A percentile compares a stretch with the other conserved stretches of the same genome.
These are phyloP conservation scores for Thalassiosira exigua DNA, from an alignment of 352 stramenopile species.

Conservation along the genomic window DNA sequence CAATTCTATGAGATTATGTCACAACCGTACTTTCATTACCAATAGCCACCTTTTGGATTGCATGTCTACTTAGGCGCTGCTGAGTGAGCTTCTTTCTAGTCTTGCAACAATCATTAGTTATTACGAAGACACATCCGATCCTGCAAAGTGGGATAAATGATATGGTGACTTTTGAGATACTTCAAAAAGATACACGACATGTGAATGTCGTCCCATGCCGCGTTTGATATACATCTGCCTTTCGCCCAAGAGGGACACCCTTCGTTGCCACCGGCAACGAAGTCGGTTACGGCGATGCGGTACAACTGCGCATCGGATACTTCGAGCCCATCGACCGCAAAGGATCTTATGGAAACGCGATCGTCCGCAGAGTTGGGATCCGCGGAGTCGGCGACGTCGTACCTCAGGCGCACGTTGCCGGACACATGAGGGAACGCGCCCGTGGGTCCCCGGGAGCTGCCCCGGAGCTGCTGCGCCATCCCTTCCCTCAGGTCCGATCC, in stretches of 20 bases:
- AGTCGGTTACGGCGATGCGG: conserved; percentile 87
- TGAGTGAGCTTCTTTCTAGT: no score
- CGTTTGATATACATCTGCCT: conserved; percentile 72
- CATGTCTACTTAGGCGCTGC: no score
- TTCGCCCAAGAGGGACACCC: conserved; percentile 86
- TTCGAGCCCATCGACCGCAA: conserved; percentile 59
- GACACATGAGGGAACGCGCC: conserved; percentile 88
- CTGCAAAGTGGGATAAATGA: conserved; percentile 32
- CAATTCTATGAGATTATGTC: no score
- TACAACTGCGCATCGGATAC: conserved; percentile 59
- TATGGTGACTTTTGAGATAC: conserved; percentile 37
- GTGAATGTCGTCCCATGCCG: conserved; percentile 28
- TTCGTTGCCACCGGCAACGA: conserved; percentile 86
- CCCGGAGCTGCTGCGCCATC: conserved; percentile 86
- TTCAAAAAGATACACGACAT: conserved; percentile 55
- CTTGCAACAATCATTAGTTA: no score
- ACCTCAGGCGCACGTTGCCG: conserved; percentile 56
- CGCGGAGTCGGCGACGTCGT: conserved; percentile 29
- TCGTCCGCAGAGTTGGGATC: conserved; percentile 22
- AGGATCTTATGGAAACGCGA: conserved; percentile 32
- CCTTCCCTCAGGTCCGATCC: conserved; percentile 83
- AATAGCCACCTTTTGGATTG: no score
- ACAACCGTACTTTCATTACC: no score
- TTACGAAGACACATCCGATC: no score
- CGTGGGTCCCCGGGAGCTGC: conserved; percentile 84